Evolutionary conservation across 2,329 filamentous ascomycete species (phyloP).

Genomic region (Colletotrichum spinosum): DNA sequence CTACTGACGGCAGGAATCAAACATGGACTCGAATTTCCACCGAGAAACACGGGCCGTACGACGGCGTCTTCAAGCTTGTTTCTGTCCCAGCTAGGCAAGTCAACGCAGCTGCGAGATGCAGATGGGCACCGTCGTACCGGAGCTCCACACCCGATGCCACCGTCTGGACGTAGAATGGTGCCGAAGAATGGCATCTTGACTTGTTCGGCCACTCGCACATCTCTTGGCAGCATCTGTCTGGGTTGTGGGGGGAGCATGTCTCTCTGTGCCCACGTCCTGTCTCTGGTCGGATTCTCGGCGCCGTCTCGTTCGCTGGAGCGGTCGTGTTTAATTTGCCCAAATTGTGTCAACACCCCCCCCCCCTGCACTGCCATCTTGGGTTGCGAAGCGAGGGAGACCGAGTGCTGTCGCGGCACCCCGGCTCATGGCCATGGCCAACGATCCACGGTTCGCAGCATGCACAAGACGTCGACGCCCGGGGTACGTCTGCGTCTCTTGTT

Average conservation of each 20-base stretch:
- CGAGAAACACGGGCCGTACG: conserved; percentile 31
- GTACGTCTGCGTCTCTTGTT: neutral
- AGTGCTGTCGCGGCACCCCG: conserved; percentile 11
- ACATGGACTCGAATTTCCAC: conserved; percentile 13
- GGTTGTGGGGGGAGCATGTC: conserved; percentile 26
- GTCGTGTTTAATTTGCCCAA: conserved; percentile 35
- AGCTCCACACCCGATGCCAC: conserved; percentile 31
- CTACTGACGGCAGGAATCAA: conserved; percentile 12
- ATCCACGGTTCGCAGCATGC: conserved; percentile 18
- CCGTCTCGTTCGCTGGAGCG: conserved; percentile 13
- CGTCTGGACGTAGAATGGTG: conserved; percentile 11
- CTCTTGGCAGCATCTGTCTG: neutral
- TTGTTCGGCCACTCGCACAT: no score
- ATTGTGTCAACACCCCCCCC: conserved; percentile 35
- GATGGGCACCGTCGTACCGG: conserved; percentile 32
- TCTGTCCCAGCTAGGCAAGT: conserved; percentile 32
- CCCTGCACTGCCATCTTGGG: conserved; percentile 27
- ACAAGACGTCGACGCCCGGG: conserved; percentile 19
- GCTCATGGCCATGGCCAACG: neutral
- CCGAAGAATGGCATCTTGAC: conserved; percentile 21
- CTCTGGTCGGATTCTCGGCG: conserved; percentile 19
- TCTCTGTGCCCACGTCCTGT: neutral
- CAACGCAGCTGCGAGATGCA: conserved; percentile 34
- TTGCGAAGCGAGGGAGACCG: conserved; percentile 28
- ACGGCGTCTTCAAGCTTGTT: conserved; percentile 29